Evolutionary conservation across 2,329 filamentous ascomycete species (phyloP).

Genomic region (Cercospora zeina): DNA sequence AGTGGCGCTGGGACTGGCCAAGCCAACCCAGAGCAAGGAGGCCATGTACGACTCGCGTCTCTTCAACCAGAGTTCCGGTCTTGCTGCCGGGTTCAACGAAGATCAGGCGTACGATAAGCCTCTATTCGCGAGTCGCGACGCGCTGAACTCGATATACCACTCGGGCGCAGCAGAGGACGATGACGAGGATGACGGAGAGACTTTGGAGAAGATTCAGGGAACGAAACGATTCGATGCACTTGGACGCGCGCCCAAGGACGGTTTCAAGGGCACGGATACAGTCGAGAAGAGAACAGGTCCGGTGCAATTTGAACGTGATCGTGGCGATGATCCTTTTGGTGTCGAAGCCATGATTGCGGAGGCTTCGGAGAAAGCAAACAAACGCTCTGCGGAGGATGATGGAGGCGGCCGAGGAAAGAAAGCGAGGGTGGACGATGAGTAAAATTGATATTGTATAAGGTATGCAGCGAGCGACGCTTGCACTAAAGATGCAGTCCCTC

Average conservation of each 20-base stretch:
- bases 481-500: background rate
- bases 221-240: slow-evolving; percentile 83
- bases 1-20: slow-evolving; percentile 88
- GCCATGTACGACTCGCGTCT: slow-evolving; percentile 95
- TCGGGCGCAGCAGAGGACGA: slow-evolving; percentile 70
- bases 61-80: slow-evolving; percentile 91
- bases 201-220: slow-evolving; percentile 84
- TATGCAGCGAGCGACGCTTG: slow-evolving; percentile 1
- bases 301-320: slow-evolving; percentile 94
- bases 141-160: slow-evolving; percentile 89
- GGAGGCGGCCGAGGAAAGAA: slow-evolving; percentile 62
- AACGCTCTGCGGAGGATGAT: slow-evolving; percentile 75
- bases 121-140: slow-evolving; percentile 91
- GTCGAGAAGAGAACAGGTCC: slow-evolving; percentile 85
- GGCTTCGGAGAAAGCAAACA: slow-evolving; percentile 64
- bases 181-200: slow-evolving; percentile 75
- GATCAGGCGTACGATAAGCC: slow-evolving; percentile 98
- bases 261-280: slow-evolving; percentile 83
- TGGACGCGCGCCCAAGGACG: slow-evolving; percentile 71
- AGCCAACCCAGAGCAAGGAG: slow-evolving; percentile 87
- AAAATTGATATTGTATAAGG: slow-evolving; percentile 41
- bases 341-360: slow-evolving; percentile 92
- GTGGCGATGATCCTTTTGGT: slow-evolving; percentile 75
- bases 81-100: slow-evolving; percentile 88
- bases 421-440: slow-evolving; percentile 73